A percentile compares a stretch with the other conserved stretches of the same genome.
Conservation (phyloP, 2,329 filamentous ascomycete genomes). For the Trichoderma sp. region DNA sequence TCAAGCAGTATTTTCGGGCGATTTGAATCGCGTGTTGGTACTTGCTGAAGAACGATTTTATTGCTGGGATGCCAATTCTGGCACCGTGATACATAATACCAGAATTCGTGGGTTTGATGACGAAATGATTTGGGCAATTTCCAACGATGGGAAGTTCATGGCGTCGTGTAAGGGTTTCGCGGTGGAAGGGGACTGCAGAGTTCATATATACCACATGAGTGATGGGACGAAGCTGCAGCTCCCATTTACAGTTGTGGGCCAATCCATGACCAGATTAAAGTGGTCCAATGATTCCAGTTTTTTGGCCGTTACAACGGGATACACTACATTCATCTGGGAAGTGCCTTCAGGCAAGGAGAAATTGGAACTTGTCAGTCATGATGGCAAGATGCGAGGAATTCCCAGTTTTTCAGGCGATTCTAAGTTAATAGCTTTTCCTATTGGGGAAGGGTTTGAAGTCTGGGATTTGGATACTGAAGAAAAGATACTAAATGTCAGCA, state of each 20-base stretch:
- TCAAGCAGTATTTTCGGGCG: neutral
- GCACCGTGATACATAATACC: fast-evolving
- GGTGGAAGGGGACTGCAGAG: neutral
- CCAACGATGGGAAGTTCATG: neutral
- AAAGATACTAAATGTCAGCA: neutral
- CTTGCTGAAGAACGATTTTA: fast-evolving
- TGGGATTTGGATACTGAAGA: neutral
- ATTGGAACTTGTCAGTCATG: neutral
- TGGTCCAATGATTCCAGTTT: neutral
- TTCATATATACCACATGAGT: neutral
- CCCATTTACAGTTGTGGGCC: neutral
- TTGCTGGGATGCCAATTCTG: neutral
- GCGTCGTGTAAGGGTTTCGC: neutral
- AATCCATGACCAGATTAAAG: neutral
- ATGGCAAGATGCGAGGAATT: neutral
- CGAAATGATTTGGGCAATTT: neutral
- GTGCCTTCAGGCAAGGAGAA: neutral
- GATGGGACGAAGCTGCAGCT: neutral
- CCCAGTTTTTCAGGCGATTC: neutral
- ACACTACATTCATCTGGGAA: neutral
- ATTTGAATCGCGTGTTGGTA: neutral
- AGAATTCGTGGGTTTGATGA: neutral
- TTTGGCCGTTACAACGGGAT: neutral
- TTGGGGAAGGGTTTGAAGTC: neutral
- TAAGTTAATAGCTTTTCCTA: neutral